Conservation (phyloP, 495 filamentous ascomycete species). For the Penicillium cosmopolitanum region DNA sequence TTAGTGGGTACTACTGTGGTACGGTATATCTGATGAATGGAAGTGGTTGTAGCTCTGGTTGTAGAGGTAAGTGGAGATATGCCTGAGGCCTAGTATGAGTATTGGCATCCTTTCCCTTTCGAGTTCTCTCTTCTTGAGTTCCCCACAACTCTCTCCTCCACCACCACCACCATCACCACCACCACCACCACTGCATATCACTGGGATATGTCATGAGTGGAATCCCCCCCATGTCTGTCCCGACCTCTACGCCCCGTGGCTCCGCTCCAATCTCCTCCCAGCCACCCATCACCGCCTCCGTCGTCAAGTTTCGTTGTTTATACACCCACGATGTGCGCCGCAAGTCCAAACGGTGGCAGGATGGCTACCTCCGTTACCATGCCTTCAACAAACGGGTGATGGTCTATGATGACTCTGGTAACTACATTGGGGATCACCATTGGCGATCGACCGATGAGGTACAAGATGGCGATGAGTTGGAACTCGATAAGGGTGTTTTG, state of each 20-base stretch:
- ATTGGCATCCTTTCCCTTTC: background rate
- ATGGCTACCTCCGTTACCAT: slow-evolving; percentile 85
- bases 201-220: slow-evolving; percentile 22
- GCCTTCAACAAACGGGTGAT: slow-evolving; percentile 90
- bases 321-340: slow-evolving; percentile 82
- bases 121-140: too few relatives aligned
- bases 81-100: too few relatives aligned
- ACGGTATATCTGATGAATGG: too few relatives aligned
- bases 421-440: slow-evolving; percentile 83
- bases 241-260: slow-evolving; percentile 30
- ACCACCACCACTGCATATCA: background rate
- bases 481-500: slow-evolving; percentile 74
- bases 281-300: slow-evolving; percentile 67
- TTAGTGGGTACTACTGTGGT: too few relatives aligned
- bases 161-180: too few relatives aligned
- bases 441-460: slow-evolving; percentile 69
- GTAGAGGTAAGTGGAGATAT: background rate
- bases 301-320: slow-evolving; percentile 80
- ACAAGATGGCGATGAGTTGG: slow-evolving; percentile 79
- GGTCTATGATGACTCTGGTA: slow-evolving; percentile 81
- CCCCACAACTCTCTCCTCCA: too few relatives aligned
- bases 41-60: too few relatives aligned
- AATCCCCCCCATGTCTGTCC: slow-evolving; percentile 24
- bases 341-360: slow-evolving; percentile 92
- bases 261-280: slow-evolving; percentile 37